These are phyloP conservation scores for Luvunga scandens DNA, from an alignment of 345 rosid species.

Conservation along the genomic window DNA sequence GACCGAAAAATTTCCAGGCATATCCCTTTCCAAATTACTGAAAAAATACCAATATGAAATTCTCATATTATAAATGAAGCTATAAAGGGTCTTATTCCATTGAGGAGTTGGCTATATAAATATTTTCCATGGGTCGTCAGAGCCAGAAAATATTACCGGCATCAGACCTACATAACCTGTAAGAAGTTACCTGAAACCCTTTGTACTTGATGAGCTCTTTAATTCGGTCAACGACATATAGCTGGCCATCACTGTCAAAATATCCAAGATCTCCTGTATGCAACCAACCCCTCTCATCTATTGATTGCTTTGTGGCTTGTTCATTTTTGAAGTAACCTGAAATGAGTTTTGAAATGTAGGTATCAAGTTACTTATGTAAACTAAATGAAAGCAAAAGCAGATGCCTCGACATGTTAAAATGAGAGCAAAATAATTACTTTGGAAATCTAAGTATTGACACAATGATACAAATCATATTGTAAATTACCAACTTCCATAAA, in stretches of 20 bases:
- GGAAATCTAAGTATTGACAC: too few species aligned
- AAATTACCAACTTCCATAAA: too few species aligned
- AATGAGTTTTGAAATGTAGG: background rate
- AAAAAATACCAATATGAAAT: background rate
- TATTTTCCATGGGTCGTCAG: background rate
- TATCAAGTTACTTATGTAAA: background rate
- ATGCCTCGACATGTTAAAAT: too few species aligned
- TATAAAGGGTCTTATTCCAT: background rate
- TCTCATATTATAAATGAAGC: background rate
- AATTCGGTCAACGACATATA: constrained; percentile 79
- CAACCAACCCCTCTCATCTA: constrained; percentile 80
- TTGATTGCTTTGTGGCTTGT: constrained; percentile 65
- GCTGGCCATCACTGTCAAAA: constrained; percentile 65
- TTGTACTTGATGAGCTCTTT: constrained; percentile 92
- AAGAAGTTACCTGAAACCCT: constrained; percentile 75
- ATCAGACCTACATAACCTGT: background rate
- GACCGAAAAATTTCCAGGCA: too few species aligned
- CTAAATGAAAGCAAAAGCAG: background rate
- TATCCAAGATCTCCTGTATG: constrained; percentile 94
- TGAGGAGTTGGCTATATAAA: background rate
- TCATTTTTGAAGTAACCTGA: constrained; percentile 78
- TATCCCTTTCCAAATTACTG: too few species aligned
- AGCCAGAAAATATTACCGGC: background rate
- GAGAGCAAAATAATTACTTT: too few species aligned
- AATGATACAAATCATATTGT: too few species aligned